Conservation (phyloP, 2,329 filamentous ascomycete genomes). For the Aspergillus intermedius region DNA sequence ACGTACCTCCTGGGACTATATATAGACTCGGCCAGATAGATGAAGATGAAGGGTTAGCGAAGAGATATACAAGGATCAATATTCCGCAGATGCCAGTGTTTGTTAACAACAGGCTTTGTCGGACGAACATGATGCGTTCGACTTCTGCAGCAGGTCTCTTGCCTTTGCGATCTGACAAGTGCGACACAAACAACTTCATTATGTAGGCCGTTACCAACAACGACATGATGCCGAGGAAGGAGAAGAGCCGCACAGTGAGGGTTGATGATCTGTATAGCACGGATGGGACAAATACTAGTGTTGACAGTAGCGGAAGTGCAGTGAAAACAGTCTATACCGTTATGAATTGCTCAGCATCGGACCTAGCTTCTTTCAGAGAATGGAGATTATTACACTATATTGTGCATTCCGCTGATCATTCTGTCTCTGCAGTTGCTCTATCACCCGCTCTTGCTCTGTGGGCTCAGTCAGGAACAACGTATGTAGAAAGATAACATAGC, state of each 20-base stretch:
- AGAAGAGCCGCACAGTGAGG: constrained; percentile 19
- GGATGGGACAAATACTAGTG: constrained; percentile 25
- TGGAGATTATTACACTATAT: constrained; percentile 30
- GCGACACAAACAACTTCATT: constrained; percentile 26
- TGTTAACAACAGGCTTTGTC: constrained; percentile 16
- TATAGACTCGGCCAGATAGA: constrained; percentile 23
- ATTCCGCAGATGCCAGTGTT: constrained; percentile 26
- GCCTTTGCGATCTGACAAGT: constrained; percentile 21
- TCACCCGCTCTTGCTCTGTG: constrained; percentile 39
- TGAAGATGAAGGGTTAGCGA: constrained; percentile 10
- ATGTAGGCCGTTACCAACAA: constrained; percentile 33
- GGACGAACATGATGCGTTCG: constrained; percentile 14
- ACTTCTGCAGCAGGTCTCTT: constrained; percentile 21
- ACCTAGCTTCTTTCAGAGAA: neutral
- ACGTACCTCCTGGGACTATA: constrained; percentile 34
- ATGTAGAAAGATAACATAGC: neutral
- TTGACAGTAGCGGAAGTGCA: constrained; percentile 28
- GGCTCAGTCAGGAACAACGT: neutral
- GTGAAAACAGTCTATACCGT: constrained; percentile 28
- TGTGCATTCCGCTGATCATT: constrained; percentile 34
- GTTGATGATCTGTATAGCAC: constrained; percentile 19
- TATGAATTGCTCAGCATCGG: neutral
- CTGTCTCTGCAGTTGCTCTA: constrained; percentile 28
- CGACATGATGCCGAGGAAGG: constrained; percentile 29
- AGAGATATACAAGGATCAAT: constrained; percentile 23